Base-by-base conservation (phyloP, 768 basidiomycete genomes). In the Trametopsis cervina region DNA sequence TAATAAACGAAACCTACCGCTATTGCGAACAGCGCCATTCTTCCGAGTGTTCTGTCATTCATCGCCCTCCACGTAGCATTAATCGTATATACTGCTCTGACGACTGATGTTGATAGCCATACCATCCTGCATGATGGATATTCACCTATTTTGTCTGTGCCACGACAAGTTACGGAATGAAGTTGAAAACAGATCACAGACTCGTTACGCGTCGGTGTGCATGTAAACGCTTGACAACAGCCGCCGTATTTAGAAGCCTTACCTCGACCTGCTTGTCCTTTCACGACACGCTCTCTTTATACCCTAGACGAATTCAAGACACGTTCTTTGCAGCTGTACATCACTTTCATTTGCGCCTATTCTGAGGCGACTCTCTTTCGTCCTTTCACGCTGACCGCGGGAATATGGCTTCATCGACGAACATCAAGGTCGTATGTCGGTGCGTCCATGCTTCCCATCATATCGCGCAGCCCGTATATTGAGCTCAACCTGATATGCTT, bases 361-460 rank as follows among this genome's bases (percentile, higher is more conserved):
- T 37, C 24, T 25, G 41, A 46, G 51, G 51, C 51, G 47, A 47
- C 23, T 33, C 39, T 33, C 39, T 17, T 33, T 39, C 33, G 45
- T 49, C 54, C 52, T n/a, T 15, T 37, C 49, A 50, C 44, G n/a
- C 24, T 27, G 38, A 52, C 47, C 63, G 77, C 75, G 26, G 24
- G 41, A 51, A 44, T 71, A 80, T 85, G 70, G 83, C 83, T 63
- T 78, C 83, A 57, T 72, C 73, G 53, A 92, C 83, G 57, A 94
- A 94, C 66, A 93, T 95, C 77, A 95, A 98, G 75, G 96, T 99
- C 63, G 91, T 99, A 56, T 98, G 95, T 78, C 91, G 95, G 95
- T 94, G 58, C 57, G 91, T 69, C 43, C 42, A 3, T 59, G 15
- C 29, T 33, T 33, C 29, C 29, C 29, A 33, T 47, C 26, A 38